Conservation (phyloP, 352 stramenopile species). For the Hyphochytrium catenoides region DNA sequence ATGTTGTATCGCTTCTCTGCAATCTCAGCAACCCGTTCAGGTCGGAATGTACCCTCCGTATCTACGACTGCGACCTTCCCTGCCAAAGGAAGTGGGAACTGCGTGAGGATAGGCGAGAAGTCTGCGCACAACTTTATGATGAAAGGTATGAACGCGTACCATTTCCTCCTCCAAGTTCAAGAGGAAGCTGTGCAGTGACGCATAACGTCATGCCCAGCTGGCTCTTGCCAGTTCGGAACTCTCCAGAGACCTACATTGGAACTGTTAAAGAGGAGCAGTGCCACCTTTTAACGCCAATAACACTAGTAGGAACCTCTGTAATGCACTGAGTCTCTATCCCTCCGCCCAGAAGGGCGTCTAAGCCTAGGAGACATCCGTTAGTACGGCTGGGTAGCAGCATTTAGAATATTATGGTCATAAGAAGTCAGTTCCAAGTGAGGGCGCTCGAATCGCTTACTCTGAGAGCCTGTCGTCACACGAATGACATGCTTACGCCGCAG, state of each 20-base stretch:
- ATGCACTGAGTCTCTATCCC: constrained; percentile 69
- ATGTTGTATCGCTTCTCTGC: constrained; percentile 48
- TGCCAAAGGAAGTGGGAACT: constrained; percentile 10
- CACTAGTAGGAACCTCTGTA: constrained; percentile 36
- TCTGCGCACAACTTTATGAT: constrained; percentile 1
- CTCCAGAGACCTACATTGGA: constrained; percentile 44
- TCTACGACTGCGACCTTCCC: constrained; percentile 64
- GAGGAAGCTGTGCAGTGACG: constrained; percentile 52
- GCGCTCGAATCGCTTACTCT: no score
- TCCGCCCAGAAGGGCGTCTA: constrained; percentile 57
- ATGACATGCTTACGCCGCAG: constrained; percentile 4
- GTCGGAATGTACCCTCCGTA: constrained; percentile 76
- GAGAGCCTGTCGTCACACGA: constrained; percentile 5
- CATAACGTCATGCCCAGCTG: constrained; percentile 72
- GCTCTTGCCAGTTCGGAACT: constrained; percentile 82
- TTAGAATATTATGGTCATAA: no score
- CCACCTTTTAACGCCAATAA: not conserved
- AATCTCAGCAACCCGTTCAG: constrained; percentile 53
- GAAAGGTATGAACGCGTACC: constrained; percentile 17
- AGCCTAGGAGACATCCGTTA: constrained; percentile 20
- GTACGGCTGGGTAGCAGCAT: no score
- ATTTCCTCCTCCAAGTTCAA: constrained; percentile 41
- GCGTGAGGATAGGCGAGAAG: no score
- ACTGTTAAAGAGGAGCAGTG: not conserved
- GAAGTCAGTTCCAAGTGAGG: no score